phyloP scores from a whole-genome alignment of 2,329 filamentous ascomycete species.

The Alternaria sp. region DNA sequence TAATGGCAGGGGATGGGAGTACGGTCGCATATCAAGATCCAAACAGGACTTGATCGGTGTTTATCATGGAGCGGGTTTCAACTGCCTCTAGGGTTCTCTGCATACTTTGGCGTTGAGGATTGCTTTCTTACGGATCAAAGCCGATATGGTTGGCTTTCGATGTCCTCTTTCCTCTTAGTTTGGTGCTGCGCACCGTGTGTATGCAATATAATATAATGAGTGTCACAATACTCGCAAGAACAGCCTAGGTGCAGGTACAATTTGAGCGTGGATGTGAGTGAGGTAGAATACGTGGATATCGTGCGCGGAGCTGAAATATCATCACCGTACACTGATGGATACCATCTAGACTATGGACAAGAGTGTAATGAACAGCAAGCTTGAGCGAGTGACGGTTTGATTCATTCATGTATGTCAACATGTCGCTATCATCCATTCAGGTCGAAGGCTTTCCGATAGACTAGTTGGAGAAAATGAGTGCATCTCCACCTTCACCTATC shows the following conservation, averaged over 20 bases:
- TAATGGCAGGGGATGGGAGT: constrained; percentile 32
- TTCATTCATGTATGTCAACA: background rate
- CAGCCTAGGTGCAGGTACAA: background rate
- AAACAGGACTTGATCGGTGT: constrained; percentile 20
- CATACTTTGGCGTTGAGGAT: constrained; percentile 11
- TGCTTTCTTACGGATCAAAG: background rate
- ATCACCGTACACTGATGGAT: background rate
- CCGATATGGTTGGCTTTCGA: background rate
- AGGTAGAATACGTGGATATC: background rate
- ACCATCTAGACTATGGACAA: background rate
- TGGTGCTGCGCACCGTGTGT: constrained; percentile 6
- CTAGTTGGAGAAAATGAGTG: constrained; percentile 6
- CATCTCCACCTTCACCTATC: background rate
- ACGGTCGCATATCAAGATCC: constrained; percentile 24
- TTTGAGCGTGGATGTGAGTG: background rate
- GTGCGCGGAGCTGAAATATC: background rate
- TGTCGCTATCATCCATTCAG: background rate
- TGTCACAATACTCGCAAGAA: background rate
- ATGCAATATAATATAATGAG: constrained; percentile 14
- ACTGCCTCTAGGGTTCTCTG: constrained; percentile 2
- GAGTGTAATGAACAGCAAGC: background rate
- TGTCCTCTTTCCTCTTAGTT: background rate
- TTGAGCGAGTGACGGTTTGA: background rate
- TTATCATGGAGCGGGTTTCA: constrained; percentile 5
- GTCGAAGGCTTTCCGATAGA: background rate